phyloP scores from a whole-genome alignment of 495 filamentous ascomycete genomes.

The Durotheca rogersii region DNA sequence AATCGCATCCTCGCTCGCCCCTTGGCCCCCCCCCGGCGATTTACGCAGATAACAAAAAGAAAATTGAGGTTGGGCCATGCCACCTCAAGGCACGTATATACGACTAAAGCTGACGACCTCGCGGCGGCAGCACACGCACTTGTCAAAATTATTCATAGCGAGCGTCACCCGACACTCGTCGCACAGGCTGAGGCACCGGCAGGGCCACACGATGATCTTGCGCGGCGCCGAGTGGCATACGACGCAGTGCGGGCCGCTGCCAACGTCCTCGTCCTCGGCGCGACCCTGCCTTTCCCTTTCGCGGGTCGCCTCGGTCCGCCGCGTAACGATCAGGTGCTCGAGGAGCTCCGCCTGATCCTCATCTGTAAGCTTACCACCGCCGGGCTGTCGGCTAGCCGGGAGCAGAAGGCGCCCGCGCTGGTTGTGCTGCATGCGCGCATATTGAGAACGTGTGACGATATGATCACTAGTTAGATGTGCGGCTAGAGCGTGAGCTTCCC shows the following conservation, averaged over 20 bases:
- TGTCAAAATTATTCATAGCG: conserved; percentile 95
- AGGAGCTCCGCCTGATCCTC: conserved; percentile 80
- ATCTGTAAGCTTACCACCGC: conserved; percentile 42
- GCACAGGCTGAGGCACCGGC: conserved; percentile 88
- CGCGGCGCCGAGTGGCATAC: conserved; percentile 87
- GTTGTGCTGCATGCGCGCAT: conserved; percentile 61
- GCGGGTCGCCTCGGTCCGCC: conserved; percentile 39
- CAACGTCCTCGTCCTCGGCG: conserved; percentile 69
- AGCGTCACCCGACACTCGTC: conserved; percentile 92
- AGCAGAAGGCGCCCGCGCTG: conserved; percentile 68
- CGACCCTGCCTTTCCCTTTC: conserved; percentile 42
- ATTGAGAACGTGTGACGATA: conserved; percentile 82
- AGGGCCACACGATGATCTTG: conserved; percentile 94
- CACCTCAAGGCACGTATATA: conserved; percentile 78
- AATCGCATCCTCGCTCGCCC: too few relatives aligned
- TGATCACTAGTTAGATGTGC: conserved; percentile 68
- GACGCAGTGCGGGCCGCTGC: conserved; percentile 82
- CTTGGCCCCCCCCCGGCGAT: too few relatives aligned
- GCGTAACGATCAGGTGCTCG: conserved; percentile 76
- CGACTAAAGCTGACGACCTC: conserved; percentile 84
- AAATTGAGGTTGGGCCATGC: too few relatives aligned
- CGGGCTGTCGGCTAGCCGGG: conserved; percentile 38
- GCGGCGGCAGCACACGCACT: conserved; percentile 88
- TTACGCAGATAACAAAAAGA: too few relatives aligned
- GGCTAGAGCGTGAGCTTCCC: conserved; percentile 79